Conservation (phyloP, 1,284 basidiomycete genomes). For the Gomphus bonarii region DNA sequence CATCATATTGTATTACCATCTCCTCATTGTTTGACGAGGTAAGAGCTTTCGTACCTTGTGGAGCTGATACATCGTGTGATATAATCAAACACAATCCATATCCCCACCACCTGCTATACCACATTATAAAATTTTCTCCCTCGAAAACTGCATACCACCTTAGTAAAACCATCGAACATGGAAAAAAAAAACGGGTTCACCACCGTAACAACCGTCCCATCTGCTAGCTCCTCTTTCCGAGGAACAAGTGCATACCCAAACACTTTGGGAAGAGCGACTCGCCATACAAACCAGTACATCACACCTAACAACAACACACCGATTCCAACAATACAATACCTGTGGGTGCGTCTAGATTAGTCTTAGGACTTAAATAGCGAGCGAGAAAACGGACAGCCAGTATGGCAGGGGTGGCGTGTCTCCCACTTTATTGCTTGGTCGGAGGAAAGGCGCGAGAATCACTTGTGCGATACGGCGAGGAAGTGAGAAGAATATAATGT, state of each 20-base stretch:
- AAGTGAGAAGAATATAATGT: background rate
- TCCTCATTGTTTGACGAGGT: too few species aligned
- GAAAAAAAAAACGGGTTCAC: slow-evolving; percentile 26
- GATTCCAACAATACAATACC: slow-evolving; percentile 48
- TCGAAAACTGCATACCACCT: background rate
- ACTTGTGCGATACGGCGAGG: slow-evolving; percentile 25
- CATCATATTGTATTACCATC: too few species aligned
- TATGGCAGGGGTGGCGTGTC: slow-evolving; percentile 52
- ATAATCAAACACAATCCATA: too few species aligned
- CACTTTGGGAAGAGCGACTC: slow-evolving; percentile 35
- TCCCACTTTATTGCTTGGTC: slow-evolving; percentile 40
- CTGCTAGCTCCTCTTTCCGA: slow-evolving; percentile 35
- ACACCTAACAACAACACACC: slow-evolving; percentile 35
- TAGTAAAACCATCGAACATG: background rate
- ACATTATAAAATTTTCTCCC: background rate
- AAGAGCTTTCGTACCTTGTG: too few species aligned
- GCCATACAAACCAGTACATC: slow-evolving; percentile 47
- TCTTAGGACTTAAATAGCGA: background rate
- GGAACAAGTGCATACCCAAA: slow-evolving; percentile 40
- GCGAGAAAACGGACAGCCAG: slow-evolving; percentile 33
- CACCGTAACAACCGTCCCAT: slow-evolving; percentile 46
- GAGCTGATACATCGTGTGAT: too few species aligned
- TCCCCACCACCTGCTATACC: background rate
- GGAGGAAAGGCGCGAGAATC: slow-evolving; percentile 44
- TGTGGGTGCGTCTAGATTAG: slow-evolving; percentile 12